Base-by-base conservation (phyloP, 1,139 yeast species). In the Yamadazyma kanchanaburiensis region DNA sequence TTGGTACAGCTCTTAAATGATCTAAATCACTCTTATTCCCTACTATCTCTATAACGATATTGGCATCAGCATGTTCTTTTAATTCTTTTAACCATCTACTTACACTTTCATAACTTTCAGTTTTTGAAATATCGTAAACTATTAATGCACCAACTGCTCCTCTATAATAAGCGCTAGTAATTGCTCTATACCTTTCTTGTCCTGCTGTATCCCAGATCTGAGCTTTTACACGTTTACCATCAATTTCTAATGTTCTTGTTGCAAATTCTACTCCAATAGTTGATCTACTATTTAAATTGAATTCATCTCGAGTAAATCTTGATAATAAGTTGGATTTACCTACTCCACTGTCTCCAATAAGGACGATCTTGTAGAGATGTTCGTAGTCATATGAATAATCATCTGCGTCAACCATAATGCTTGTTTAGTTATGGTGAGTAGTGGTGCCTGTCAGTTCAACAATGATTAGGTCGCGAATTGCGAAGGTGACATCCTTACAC, bases 141-240 rank as follows among this genome's bases (percentile, higher is more conserved):
- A 91, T 82, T 48, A 91, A 70, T 2, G 98, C 98, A 31, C 98
- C 98, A 30, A 89, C 95, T 1, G 98, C 98, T 27, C 98, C 98
- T 55, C 98, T 75, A 59, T 91, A 91, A 65, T 91, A 91, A 10
- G 97, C 98, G 38, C 94, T 81, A 23, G 98, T 94, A 53, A 91
- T 91, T 31, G 98, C 97, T 50, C 98, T 78, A 67, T 91, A 91
- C 55, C 98, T 78, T 62, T 91, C 98, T 67, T 91, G 98, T 37
- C 98, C 98, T 2, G 98, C 98, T 17, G 98, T 91, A 59, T 91
- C 98, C 98, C 98, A 91, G 53, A 91, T 88, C 60, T 94, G 98
- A 6, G 97, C 96, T 61, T 91, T 91, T 52, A 94, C 88, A 53
- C 94, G 74, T 61, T 89, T 91, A 37, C 94, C 95, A 49, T 91